Evolutionary conservation across 331 rosid species (phyloP).

Genomic region (Telfairia occidentalis): DNA sequence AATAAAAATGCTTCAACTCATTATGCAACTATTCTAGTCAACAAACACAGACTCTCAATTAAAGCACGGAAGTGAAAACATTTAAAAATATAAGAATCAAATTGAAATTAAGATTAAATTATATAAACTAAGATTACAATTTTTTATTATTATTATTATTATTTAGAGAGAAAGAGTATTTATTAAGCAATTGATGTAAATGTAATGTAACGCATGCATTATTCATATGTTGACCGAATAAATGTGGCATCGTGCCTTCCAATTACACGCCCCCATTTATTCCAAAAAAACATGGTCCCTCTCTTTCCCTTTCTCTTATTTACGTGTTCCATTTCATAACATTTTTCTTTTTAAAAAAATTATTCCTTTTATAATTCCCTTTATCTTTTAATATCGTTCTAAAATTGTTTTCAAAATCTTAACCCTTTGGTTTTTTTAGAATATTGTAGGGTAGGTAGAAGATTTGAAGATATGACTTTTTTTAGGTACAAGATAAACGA

Average conservation of each 20-base stretch:
- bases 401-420: too few relatives aligned
- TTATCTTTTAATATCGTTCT: not conserved
- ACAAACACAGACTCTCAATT: too few relatives aligned
- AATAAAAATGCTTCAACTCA: too few relatives aligned
- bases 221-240: not conserved
- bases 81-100: not conserved
- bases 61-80: not conserved
- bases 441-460: too few relatives aligned
- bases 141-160: too few relatives aligned
- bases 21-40: too few relatives aligned
- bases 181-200: not conserved
- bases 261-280: constrained; percentile 10
- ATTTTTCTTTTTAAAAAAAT: not conserved
- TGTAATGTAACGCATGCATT: not conserved
- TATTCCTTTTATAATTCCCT: not conserved
- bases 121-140: not conserved
- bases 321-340: not conserved
- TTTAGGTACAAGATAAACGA: too few relatives aligned
- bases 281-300: constrained; percentile 5
- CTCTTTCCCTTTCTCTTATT: constrained; percentile 15
- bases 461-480: too few relatives aligned
- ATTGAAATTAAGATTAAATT: not conserved
- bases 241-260: constrained; percentile 37
- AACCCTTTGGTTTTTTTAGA: too few relatives aligned
- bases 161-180: not conserved